Base-by-base conservation (phyloP, 345 rosid genomes). In the Hibiscus syriacus region DNA sequence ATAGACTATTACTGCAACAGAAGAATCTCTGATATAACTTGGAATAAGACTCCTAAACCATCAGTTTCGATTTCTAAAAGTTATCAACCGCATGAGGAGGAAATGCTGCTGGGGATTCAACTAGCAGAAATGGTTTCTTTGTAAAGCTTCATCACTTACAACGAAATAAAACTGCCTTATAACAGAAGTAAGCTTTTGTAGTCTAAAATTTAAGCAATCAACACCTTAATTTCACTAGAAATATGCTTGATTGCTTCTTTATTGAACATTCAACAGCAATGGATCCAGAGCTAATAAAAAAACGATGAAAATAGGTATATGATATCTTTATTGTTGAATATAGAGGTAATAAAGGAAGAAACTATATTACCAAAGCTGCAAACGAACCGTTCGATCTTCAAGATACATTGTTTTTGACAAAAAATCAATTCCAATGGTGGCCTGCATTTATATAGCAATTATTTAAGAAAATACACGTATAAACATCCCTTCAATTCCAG, bases 401-500 rank as follows among this genome's bases (percentile, higher is more conserved):
- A 89, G 92, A 76, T 89, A 92, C 96, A 92, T 92, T 34, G 98
- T 89, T 71, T 92, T 92, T 2, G 98, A 92, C 79, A 89, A 74
- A 66, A 92, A 92, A 38, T 38, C 41, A 9, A 38, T 38, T 38
- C 41, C 41, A 38, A 77, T 92, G 0, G 96, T 92, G 23, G 98
- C 98, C 98, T 92, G 86, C 72, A 80, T 56, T 61, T 3, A 27
- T 46, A 3, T 2, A 46, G 2, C 55, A 45, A 64, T 34, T n/a
- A 23, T 43, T 13, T 17, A 43, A 39, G 53, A 13, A 63, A 63
- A 22, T 14, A 43, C n/a, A 22, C 53, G 16, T 63, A 22, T 2
- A 26, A 41, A 38, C 20, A 13, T 3, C n/a, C 6, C 30, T 10
- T 26, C 20, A 63, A 41, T 13, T 63, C 29, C 6, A 2, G 16